phyloP scores from a whole-genome alignment of 768 basidiomycete genomes.

The Lactarius trivialis region DNA sequence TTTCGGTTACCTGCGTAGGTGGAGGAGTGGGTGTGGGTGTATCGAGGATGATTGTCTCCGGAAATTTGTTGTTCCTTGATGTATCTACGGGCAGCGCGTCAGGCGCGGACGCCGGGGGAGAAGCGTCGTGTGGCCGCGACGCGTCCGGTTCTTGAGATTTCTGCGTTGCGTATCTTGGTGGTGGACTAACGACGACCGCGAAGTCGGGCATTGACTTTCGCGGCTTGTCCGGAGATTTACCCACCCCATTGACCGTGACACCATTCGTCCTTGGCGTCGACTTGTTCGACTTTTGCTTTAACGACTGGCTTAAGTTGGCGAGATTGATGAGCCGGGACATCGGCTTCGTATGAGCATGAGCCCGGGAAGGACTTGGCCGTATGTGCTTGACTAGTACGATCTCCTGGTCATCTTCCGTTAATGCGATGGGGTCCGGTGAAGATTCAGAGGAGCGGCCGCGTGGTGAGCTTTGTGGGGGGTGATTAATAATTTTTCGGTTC shows the following conservation, averaged over 20 bases:
- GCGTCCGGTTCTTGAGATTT: background rate
- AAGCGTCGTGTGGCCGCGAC: background rate
- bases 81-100: background rate
- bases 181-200: conserved; percentile 11
- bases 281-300: background rate
- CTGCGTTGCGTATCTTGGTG: background rate
- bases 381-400: conserved; percentile 8
- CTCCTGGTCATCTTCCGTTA: conserved; percentile 7
- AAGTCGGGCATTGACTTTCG: background rate
- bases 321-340: background rate
- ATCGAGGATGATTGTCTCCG: background rate
- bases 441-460: background rate
- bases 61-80: background rate
- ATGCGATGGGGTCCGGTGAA: conserved; percentile 15
- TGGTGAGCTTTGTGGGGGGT: background rate
- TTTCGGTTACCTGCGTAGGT: background rate
- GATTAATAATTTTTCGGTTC: background rate
- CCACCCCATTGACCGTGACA: background rate
- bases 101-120: background rate
- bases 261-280: background rate
- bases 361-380: background rate
- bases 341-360: background rate
- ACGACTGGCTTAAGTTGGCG: background rate
- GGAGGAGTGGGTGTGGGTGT: background rate
- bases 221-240: background rate